Base-by-base conservation (phyloP, 2,329 filamentous ascomycete genomes). In the Colletotrichum camelliae region DNA sequence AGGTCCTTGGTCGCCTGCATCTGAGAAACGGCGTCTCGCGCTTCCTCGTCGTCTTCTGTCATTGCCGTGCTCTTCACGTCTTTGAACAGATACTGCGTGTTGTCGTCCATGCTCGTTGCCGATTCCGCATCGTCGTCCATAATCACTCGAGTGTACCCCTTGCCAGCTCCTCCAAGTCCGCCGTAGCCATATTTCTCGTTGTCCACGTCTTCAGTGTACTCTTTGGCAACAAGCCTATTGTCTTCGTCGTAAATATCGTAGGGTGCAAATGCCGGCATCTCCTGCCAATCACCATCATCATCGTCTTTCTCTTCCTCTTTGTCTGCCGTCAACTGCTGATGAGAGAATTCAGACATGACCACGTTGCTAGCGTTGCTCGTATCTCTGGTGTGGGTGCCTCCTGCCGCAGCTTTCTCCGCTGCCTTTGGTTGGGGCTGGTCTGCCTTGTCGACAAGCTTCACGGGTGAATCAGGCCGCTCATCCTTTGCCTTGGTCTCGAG, bases 161-260 rank as follows among this genome's bases (percentile, higher is more conserved):
- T 98, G 52, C 96, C 96, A 10, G 96, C 96, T 33, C 96, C 96
- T 29, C 96, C 96, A 0, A 98, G 89, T 16, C 93, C 93, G 27
- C 89, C 91, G 80, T 98, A 98, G 57, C 91, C 93, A 77, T 93
- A 91, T 60, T 85, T 88, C 61, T 93, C 90, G 43, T 89, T 93
- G n/a, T 91, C 89, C 70, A 93, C 93, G 64, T 95, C 93, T 16
- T 93, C 91, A 35, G 94, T 92, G 74, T 94, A 93, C 79, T 97
- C 96, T 77, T 91, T 93, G 15, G 97, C 97, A 78, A 99, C 89
- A 33, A 99, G 89, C 79, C 91, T 94, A 79, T 98, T 94, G 83
- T 98, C 93, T 81, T 99, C 97, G 82, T 99, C 95, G 84, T 98
- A 99, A 79, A 98, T 94, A 84, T 98, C 96, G 83, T 97, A 97